Conservation (phyloP, 164 flowering plant species). For the Piper longum region DNA sequence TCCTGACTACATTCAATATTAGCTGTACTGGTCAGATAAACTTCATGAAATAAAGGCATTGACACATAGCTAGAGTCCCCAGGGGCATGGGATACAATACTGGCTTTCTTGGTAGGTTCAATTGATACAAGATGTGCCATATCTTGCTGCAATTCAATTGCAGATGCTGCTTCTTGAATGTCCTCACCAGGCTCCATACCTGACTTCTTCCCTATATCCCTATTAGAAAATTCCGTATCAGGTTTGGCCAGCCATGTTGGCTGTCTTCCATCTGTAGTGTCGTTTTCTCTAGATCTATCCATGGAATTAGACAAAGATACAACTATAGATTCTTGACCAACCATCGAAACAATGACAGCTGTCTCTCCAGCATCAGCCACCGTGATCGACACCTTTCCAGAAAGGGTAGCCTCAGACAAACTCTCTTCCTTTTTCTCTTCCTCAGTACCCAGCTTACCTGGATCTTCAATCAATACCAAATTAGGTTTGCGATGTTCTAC, state of each 20-base stretch:
- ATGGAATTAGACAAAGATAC: constrained; percentile 15
- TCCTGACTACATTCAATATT: constrained; percentile 28
- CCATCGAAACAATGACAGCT: constrained; percentile 75
- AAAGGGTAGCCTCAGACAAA: constrained; percentile 24
- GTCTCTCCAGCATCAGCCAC: constrained; percentile 95
- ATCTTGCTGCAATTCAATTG: constrained; percentile 26
- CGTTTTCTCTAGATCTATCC: constrained; percentile 7
- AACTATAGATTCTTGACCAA: constrained; percentile 26
- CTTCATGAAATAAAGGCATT: constrained; percentile 6
- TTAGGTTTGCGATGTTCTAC: constrained; percentile 21
- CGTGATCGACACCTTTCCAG: constrained; percentile 56
- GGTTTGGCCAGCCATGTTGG: constrained; percentile 6
- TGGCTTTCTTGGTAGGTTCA: constrained; percentile 10
- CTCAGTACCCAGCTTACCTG: constrained; percentile 12
- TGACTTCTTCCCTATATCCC: constrained; percentile 8
- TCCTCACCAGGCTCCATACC: constrained; percentile 14
- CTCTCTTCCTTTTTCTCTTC: constrained; percentile 13
- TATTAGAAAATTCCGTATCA: constrained; percentile 5
- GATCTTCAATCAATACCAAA: constrained; percentile 9
- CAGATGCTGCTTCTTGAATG: constrained; percentile 13
- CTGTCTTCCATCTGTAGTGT: constrained; percentile 6
- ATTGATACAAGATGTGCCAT: constrained; percentile 12
- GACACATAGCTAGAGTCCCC: constrained; percentile 10
- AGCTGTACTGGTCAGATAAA: constrained; percentile 10
- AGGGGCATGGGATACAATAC: constrained; percentile 8